A percentile compares a stretch with the other conserved stretches of the same genome.
phyloP scores from a whole-genome alignment of 305 asterid species.

The Rubia balearica region DNA sequence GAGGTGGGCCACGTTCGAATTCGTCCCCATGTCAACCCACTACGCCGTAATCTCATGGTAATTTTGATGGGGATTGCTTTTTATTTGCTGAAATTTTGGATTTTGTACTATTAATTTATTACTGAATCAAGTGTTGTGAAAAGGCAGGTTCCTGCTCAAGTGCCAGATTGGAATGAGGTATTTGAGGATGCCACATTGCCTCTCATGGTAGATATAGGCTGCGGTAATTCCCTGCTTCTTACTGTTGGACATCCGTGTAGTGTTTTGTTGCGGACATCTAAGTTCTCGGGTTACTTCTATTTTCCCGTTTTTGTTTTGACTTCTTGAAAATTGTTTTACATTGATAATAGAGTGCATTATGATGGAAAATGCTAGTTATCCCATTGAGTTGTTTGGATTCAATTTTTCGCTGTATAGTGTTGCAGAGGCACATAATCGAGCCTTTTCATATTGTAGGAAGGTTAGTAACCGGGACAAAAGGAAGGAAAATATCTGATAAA shows the following conservation, averaged over 20 bases:
- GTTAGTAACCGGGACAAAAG: neutral
- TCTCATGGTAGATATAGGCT: slow-evolving; percentile 84
- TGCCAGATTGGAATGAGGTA: slow-evolving; percentile 71
- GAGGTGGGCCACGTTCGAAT: slow-evolving; percentile 80
- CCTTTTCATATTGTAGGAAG: neutral
- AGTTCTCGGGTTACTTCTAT: neutral
- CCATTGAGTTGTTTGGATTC: neutral
- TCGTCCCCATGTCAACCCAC: slow-evolving; percentile 93
- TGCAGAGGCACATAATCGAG: neutral
- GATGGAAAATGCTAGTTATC: neutral
- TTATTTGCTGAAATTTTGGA: neutral
- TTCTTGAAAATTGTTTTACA: neutral
- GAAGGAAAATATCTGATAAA: neutral
- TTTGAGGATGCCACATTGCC: slow-evolving; percentile 63
- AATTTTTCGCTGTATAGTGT: neutral
- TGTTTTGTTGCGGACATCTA: neutral
- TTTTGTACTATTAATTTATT: neutral
- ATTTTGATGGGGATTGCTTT: neutral
- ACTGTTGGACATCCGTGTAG: neutral
- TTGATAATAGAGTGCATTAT: neutral
- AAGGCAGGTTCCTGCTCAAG: slow-evolving; percentile 63
- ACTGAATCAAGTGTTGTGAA: neutral
- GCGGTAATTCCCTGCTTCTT: slow-evolving; percentile 41
- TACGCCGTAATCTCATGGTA: slow-evolving; percentile 65
- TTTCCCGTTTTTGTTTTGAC: neutral